Percentiles rank a stretch among this genome's conserved stretches.
Evolutionary conservation across 164 flowering plant species (phyloP).

Genomic region (Malania oleifera): DNA sequence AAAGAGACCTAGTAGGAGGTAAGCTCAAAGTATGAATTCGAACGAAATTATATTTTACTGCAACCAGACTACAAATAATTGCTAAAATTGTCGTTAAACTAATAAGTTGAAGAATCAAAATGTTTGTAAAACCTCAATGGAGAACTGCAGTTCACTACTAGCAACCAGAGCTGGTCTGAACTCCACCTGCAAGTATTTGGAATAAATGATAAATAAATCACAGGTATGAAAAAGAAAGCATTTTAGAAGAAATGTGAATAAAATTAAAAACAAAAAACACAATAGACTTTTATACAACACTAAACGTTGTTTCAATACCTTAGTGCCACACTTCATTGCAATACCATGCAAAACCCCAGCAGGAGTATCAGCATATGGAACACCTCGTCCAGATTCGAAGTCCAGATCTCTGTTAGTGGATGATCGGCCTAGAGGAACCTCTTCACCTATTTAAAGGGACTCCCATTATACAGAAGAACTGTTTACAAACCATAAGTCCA

Average conservation of each 20-base stretch:
- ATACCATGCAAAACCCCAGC: slow-evolving; percentile 65
- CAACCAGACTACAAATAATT: too few relatives aligned
- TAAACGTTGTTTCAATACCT: slow-evolving; percentile 38
- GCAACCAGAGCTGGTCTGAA: slow-evolving; percentile 59
- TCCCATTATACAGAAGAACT: neutral
- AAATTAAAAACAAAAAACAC: neutral
- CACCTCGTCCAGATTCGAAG: slow-evolving; percentile 43
- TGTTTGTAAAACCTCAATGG: slow-evolving; percentile 53
- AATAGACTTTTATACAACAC: neutral
- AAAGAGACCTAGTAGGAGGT: too few relatives aligned
- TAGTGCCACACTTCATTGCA: slow-evolving; percentile 80
- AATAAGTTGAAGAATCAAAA: slow-evolving; percentile 1
- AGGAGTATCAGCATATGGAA: slow-evolving; percentile 45
- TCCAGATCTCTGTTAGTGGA: slow-evolving; percentile 49
- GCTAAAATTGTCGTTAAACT: neutral
- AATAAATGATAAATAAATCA: slow-evolving; percentile 9
- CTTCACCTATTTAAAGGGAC: slow-evolving; percentile 48
- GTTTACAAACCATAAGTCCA: slow-evolving; percentile 4
- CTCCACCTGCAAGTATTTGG: slow-evolving; percentile 58
- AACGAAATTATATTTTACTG: too few relatives aligned
- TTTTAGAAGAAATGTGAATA: neutral
- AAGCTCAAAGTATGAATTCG: too few relatives aligned
- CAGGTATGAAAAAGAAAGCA: neutral
- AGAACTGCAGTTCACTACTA: slow-evolving; percentile 66
- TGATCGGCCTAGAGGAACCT: slow-evolving; percentile 39